Evolutionary conservation across 805 yeast species (phyloP).

Genomic region (Barnettozyma vustinii): DNA sequence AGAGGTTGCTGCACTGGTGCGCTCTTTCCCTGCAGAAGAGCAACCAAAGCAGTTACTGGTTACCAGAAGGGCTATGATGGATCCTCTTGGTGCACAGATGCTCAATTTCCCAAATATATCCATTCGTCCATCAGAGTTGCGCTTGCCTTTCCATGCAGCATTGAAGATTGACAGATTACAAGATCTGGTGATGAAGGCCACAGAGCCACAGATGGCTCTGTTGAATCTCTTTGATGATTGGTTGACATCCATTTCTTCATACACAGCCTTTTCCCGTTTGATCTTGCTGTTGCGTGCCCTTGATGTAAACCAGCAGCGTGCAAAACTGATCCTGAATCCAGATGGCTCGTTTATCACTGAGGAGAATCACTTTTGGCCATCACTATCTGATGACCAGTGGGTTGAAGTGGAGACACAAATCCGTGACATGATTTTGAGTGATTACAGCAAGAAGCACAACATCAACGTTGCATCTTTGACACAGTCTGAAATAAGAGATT

Average conservation of each 20-base stretch:
- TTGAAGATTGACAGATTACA: conserved; percentile 75
- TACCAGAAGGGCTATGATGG: conserved; percentile 84
- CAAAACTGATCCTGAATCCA: conserved; percentile 71
- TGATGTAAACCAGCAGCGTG: conserved; percentile 68
- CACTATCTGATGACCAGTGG: conserved; percentile 88
- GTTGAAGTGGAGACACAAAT: conserved; percentile 78
- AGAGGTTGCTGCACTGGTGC: conserved; percentile 85
- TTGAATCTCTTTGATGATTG: conserved; percentile 94
- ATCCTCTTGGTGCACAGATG: conserved; percentile 96
- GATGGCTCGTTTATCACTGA: conserved; percentile 64
- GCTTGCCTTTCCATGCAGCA: conserved; percentile 84
- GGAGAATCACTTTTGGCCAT: conserved; percentile 91
- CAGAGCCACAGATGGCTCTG: conserved; percentile 88
- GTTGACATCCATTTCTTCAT: conserved; percentile 76
- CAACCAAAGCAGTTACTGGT: conserved; percentile 91
- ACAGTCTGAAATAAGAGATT: conserved; percentile 88
- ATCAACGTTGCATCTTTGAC: conserved; percentile 85
- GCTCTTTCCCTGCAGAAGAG: conserved; percentile 88
- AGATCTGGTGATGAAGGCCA: conserved; percentile 76
- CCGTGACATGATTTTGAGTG: conserved; percentile 80
- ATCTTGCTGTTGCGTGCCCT: conserved; percentile 78
- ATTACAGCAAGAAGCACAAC: conserved; percentile 79
- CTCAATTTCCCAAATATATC: conserved; percentile 91
- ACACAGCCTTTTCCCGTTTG: conserved; percentile 90
- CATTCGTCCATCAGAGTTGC: conserved; percentile 83